phyloP scores from a whole-genome alignment of 1,284 basidiomycete genomes.

The Leccinum ponderosum region DNA sequence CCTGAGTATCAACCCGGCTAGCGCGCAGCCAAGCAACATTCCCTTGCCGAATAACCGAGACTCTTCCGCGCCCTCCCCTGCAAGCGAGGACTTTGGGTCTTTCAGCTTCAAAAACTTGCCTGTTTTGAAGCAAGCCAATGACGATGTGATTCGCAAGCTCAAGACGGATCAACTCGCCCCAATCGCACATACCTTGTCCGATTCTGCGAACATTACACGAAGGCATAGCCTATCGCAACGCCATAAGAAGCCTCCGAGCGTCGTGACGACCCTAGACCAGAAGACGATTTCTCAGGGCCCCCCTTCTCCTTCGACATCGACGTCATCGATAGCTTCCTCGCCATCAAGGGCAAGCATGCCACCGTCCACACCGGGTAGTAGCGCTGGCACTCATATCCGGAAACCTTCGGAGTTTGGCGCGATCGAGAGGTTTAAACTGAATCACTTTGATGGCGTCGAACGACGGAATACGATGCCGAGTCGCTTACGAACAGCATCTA shows the following conservation, averaged over 20 bases:
- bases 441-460: constrained; percentile 69
- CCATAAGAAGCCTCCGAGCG: constrained; percentile 74
- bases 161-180: constrained; percentile 80
- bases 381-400: constrained; percentile 61
- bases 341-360: constrained; percentile 76
- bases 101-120: constrained; percentile 99
- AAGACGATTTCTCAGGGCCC: constrained; percentile 63
- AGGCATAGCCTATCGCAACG: constrained; percentile 74
- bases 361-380: constrained; percentile 68
- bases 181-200: constrained; percentile 69
- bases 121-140: constrained; percentile 96
- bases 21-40: constrained; percentile 47
- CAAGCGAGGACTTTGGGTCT: constrained; percentile 91
- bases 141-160: constrained; percentile 96
- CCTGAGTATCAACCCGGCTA: constrained; percentile 41
- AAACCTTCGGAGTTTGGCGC: constrained; percentile 86
- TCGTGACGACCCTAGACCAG: constrained; percentile 67
- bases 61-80: constrained; percentile 41
- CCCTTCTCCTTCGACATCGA: constrained; percentile 90
- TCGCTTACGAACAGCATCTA: constrained; percentile 84
- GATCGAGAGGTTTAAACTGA: constrained; percentile 83
- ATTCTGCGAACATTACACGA: constrained; percentile 55
- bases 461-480: constrained; percentile 88
- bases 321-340: constrained; percentile 90
- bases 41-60: constrained; percentile 48